Evolutionary conservation across 257 asterid genomes (phyloP).

Genomic region (Fraxinus cuspidata): DNA sequence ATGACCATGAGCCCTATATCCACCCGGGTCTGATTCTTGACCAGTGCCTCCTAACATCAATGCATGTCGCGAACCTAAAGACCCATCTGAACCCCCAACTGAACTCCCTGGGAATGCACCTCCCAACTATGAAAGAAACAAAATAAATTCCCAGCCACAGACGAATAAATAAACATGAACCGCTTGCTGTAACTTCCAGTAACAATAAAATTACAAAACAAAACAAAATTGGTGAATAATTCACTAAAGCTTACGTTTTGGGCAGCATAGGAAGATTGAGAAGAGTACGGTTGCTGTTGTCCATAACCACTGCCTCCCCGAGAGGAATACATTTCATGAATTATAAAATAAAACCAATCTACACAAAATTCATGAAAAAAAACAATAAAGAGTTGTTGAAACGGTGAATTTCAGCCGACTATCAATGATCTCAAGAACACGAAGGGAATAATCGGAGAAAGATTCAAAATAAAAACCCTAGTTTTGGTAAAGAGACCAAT

Average conservation of each 20-base stretch:
- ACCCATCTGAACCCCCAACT: conserved; percentile 41
- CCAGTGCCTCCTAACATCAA: conserved; percentile 45
- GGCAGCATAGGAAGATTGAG: conserved; percentile 51
- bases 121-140: conserved; percentile 48
- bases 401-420: background rate
- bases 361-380: background rate
- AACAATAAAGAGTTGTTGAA: conserved; percentile 6
- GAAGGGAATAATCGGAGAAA: background rate
- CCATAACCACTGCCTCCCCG: conserved; percentile 60
- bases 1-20: conserved; percentile 56
- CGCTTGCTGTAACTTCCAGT: background rate
- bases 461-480: background rate
- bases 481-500: background rate
- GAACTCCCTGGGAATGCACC: conserved; percentile 42
- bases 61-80: conserved; percentile 41
- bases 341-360: background rate
- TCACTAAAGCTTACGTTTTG: conserved; percentile 39
- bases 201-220: background rate
- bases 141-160: background rate
- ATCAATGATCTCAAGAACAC: background rate
- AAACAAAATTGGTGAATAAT: background rate
- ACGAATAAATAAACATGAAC: background rate
- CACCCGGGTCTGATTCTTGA: conserved; percentile 60
- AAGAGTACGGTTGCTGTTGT: conserved; percentile 57
- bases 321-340: conserved; percentile 48